phyloP scores from a whole-genome alignment of 2,329 filamentous ascomycete species.

The Chaetomium strumarium region DNA sequence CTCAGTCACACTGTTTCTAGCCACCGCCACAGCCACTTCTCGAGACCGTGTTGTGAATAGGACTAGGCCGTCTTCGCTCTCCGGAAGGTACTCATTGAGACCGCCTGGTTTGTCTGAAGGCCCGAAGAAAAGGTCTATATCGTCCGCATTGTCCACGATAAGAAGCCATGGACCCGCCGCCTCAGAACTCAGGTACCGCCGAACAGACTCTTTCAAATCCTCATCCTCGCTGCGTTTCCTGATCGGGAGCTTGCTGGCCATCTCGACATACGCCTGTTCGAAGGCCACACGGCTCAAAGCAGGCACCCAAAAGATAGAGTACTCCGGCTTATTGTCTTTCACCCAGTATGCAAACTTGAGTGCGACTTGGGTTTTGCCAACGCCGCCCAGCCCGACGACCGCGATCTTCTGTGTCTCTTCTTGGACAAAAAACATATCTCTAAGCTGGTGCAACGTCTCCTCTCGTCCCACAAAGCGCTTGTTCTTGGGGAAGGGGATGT shows the following conservation, averaged over 20 bases:
- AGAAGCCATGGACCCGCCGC: slow-evolving; percentile 34
- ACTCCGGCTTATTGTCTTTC: slow-evolving; percentile 30
- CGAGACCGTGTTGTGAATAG: slow-evolving; percentile 36
- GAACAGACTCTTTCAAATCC: slow-evolving; percentile 56
- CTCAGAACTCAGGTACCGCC: slow-evolving; percentile 30
- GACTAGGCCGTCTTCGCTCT: slow-evolving; percentile 29
- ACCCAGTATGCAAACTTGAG: slow-evolving; percentile 36
- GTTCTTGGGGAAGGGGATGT: slow-evolving; percentile 21
- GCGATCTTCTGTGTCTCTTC: slow-evolving; percentile 25
- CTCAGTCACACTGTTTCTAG: slow-evolving; percentile 26
- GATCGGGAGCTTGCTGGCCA: slow-evolving; percentile 30
- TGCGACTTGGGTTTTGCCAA: slow-evolving; percentile 37
- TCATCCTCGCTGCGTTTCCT: slow-evolving; percentile 43
- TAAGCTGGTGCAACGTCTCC: slow-evolving; percentile 22
- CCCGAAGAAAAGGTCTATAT: slow-evolving; percentile 27
- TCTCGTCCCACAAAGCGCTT: slow-evolving; percentile 26
- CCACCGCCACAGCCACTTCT: slow-evolving; percentile 28
- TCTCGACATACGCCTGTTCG: slow-evolving; percentile 33
- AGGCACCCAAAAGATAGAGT: slow-evolving; percentile 40
- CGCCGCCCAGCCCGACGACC: slow-evolving; percentile 35
- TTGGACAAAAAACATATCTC: slow-evolving; percentile 24
- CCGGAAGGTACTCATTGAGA: slow-evolving; percentile 31
- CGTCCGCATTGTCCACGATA: slow-evolving; percentile 39
- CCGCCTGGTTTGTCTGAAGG: slow-evolving; percentile 8
- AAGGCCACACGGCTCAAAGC: slow-evolving; percentile 35